Percentiles rank a stretch among this genome's conserved stretches.
phyloP scores from a whole-genome alignment of 1,284 basidiomycete genomes.

The Grifola frondosa region DNA sequence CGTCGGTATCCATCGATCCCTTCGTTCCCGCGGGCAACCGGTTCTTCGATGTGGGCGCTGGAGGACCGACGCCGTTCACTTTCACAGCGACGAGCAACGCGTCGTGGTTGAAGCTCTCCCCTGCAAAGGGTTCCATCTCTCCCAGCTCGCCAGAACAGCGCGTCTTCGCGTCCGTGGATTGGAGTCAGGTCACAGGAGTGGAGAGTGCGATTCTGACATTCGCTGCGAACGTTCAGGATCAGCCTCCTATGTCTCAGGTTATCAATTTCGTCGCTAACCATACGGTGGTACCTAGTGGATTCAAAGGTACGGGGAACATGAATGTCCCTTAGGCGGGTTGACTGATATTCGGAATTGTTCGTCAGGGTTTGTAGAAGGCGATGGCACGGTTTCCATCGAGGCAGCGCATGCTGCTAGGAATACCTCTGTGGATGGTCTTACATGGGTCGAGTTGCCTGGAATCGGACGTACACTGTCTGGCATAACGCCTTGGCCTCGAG shows the following conservation, averaged over 20 bases:
- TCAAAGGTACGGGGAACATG: constrained; percentile 45
- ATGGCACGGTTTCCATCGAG: constrained; percentile 64
- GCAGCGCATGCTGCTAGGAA: constrained; percentile 57
- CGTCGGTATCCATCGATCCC: constrained; percentile 50
- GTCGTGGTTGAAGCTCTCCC: constrained; percentile 54
- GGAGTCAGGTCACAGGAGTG: constrained; percentile 49
- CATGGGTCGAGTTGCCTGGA: constrained; percentile 59
- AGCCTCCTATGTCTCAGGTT: constrained; percentile 36
- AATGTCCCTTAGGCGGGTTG: background rate
- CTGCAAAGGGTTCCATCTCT: constrained; percentile 49
- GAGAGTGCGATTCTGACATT: constrained; percentile 48
- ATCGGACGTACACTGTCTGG: constrained; percentile 60
- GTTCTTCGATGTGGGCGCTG: constrained; percentile 62
- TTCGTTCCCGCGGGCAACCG: constrained; percentile 52
- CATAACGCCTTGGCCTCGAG: constrained; percentile 61
- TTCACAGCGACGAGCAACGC: constrained; percentile 52
- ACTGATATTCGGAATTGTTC: background rate
- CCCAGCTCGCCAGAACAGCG: constrained; percentile 50
- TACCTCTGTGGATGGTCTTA: constrained; percentile 48
- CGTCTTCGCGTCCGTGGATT: constrained; percentile 60
- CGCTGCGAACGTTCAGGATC: constrained; percentile 42
- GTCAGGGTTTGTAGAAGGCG: constrained; percentile 62
- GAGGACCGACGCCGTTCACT: constrained; percentile 57
- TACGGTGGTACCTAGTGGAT: constrained; percentile 39
- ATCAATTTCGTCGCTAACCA: constrained; percentile 43